Base-by-base conservation (phyloP, 192 early-diverging fungal genomes). In the Podila clonocystis region DNA sequence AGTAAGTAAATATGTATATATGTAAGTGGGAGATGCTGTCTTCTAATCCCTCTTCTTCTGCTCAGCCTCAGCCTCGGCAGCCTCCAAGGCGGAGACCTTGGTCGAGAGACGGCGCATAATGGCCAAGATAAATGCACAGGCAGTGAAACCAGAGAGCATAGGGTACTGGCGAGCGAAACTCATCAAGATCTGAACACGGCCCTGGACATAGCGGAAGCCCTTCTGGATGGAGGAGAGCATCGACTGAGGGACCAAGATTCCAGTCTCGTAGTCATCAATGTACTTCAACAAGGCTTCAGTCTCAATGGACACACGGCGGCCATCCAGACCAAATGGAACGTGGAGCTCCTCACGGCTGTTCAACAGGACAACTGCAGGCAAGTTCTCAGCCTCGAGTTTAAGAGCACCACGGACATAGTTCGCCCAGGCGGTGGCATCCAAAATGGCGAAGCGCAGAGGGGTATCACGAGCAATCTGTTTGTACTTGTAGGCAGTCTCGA, bases 381-480 rank as follows among this genome's bases (percentile, higher is more conserved):
- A 62, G 38, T 64, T 52, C 11, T 29, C 61, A 6, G 28, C 5
- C 9, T 57, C 63, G 6, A 85, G 26, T 26, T 85, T 85, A 74
- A 88, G 93, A 29, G 89, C 87, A 11, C 87, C 76, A 26, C 87
- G 79, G 33, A 93, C 77, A 77, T 92, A 94, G 58, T 84, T 68
- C n/a, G 70, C 70, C 90, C 90, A 95, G 28, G 85, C 85, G 70
- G 66, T 63, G 33, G 84, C 85, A 73, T 93, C 87, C 62, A 94
- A 65, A 78, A 91, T 90, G 9, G 86, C 87, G 83, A 94, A 95
- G 11, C 45, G 26, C 0, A 80, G 29, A 41, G 70, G 66, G 30
- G 17, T 28, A 15, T 52, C 29, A 8, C 38, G 70, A 33, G 48
- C 45, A 22, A 68, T 4, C 15, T 55, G 12, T 24, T 50, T 36